These are phyloP conservation scores for Alternaria postmessia DNA, from an alignment of 2,329 filamentous ascomycete species.

Conservation along the genomic window DNA sequence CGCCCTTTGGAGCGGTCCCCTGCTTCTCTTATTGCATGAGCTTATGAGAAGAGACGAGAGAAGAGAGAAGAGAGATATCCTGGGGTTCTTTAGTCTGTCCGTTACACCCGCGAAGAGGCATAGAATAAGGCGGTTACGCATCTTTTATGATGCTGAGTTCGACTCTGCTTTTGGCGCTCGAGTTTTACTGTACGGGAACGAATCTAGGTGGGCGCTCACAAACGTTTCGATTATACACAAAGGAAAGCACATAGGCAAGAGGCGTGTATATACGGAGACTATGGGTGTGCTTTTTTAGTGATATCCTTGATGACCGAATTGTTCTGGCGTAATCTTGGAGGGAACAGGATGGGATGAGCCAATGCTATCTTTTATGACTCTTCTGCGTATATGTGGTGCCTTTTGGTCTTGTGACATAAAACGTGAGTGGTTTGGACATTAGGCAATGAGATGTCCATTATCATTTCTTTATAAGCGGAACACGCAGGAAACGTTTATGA, in stretches of 20 bases:
- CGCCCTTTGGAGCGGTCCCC: slow-evolving; percentile 4
- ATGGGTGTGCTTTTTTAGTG: slow-evolving; percentile 10
- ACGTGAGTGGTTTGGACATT: background rate
- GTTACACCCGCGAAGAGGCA: slow-evolving; percentile 5
- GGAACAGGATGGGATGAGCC: slow-evolving; percentile 1
- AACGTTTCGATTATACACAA: background rate
- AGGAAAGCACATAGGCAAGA: slow-evolving; percentile 11
- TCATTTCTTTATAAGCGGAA: background rate
- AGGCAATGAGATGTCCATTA: background rate
- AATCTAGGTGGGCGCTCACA: slow-evolving; percentile 1
- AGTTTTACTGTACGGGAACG: background rate
- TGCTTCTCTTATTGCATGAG: slow-evolving; percentile 28
- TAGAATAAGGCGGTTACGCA: slow-evolving; percentile 8
- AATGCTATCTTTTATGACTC: slow-evolving; percentile 17
- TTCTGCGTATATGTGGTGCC: background rate
- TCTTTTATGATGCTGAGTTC: slow-evolving; percentile 10
- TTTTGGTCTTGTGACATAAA: background rate
- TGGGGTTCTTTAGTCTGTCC: background rate
- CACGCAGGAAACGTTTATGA: background rate
- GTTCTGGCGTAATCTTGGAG: background rate
- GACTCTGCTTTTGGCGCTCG: slow-evolving; percentile 2
- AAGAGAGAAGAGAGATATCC: background rate
- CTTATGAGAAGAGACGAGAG: slow-evolving; percentile 30
- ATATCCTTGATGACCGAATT: slow-evolving; percentile 21
- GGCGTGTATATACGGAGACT: slow-evolving; percentile 18